These are phyloP conservation scores for Solioccasus polychromus DNA, from an alignment of 768 basidiomycete species.

Conservation along the genomic window DNA sequence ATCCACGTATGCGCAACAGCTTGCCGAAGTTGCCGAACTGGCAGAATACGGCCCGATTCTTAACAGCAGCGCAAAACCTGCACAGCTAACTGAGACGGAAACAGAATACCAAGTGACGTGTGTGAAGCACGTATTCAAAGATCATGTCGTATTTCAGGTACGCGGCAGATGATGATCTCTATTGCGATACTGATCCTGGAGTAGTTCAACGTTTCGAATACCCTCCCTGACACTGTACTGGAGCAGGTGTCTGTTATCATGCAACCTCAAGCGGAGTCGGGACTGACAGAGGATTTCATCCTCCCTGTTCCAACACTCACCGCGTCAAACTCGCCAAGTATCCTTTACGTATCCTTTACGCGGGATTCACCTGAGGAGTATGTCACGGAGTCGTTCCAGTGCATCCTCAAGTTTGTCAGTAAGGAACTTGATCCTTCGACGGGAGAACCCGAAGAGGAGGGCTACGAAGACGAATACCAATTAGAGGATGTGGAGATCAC, in stretches of 20 bases:
- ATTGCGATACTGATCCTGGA: conserved; percentile 6
- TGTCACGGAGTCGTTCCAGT: conserved; percentile 80
- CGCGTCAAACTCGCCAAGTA: conserved; percentile 69
- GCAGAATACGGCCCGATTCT: conserved; percentile 80
- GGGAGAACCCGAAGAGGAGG: conserved; percentile 94
- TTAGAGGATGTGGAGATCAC: conserved; percentile 93
- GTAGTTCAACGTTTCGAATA: conserved; percentile 97
- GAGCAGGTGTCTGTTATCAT: conserved; percentile 94
- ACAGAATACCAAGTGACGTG: conserved; percentile 97
- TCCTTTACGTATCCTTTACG: conserved; percentile 92
- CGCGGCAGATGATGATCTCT: conserved; percentile 17
- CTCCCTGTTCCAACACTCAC: conserved; percentile 76
- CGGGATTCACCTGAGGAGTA: conserved; percentile 77
- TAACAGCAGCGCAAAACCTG: conserved; percentile 77
- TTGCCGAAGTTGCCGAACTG: conserved; percentile 84
- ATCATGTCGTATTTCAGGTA: conserved; percentile 96
- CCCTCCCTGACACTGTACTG: conserved; percentile 90
- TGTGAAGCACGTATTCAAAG: conserved; percentile 95
- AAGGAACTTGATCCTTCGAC: conserved; percentile 97
- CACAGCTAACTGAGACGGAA: conserved; percentile 91
- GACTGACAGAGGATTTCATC: conserved; percentile 91
- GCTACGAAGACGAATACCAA: conserved; percentile 99
- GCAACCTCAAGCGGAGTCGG: conserved; percentile 72
- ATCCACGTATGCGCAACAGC: conserved; percentile 83
- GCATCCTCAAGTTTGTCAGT: conserved; percentile 90